Conservation (phyloP, 192 early-diverging fungal genomes). For the Haplosporangium gracile region DNA sequence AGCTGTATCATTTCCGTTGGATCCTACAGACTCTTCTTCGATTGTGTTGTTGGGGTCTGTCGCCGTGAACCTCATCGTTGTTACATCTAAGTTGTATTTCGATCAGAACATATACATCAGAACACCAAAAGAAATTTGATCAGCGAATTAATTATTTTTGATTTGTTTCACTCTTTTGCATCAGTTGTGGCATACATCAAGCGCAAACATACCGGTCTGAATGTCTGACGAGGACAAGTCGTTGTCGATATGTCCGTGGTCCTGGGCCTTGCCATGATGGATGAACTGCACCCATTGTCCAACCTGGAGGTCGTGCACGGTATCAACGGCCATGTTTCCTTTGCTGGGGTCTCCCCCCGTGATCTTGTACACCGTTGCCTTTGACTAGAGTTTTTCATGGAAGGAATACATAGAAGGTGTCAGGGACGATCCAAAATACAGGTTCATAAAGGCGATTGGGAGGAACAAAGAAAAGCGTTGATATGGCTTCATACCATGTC, state of each 20-base stretch:
- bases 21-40: slow-evolving; percentile 6
- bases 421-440: not conserved
- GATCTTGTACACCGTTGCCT: slow-evolving; percentile 56
- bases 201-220: not conserved
- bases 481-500: slow-evolving; percentile 26
- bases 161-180: not conserved
- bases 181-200: too few species aligned
- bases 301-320: slow-evolving; percentile 59
- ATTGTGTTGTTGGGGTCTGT: slow-evolving; percentile 47
- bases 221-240: not conserved
- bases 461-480: not conserved
- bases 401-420: not conserved
- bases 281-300: slow-evolving; percentile 67
- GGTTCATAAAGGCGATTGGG: not conserved
- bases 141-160: not conserved
- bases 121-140: not conserved
- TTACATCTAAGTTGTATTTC: not conserved
- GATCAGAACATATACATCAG: too few species aligned
- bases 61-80: slow-evolving; percentile 11
- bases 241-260: slow-evolving; percentile 25
- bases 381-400: slow-evolving; percentile 8
- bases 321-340: slow-evolving; percentile 72
- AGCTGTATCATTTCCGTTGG: not conserved
- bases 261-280: slow-evolving; percentile 18
- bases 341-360: slow-evolving; percentile 68